Conservation (phyloP, 805 yeast species). For the Yarrowia porcina region DNA sequence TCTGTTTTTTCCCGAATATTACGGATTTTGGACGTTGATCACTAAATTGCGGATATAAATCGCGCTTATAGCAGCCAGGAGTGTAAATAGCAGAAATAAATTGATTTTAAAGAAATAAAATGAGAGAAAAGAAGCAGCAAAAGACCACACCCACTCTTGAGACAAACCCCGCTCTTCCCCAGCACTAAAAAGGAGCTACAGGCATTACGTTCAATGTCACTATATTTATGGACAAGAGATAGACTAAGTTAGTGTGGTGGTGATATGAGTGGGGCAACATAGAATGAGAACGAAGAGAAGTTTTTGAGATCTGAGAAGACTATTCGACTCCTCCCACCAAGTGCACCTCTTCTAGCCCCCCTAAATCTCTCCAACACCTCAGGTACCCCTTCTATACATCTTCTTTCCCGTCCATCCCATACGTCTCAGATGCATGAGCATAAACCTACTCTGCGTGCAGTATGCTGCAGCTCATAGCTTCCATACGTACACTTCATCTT, state of each 20-base stretch:
- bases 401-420: background rate
- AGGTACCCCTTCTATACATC: background rate
- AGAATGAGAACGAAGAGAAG: background rate
- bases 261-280: background rate
- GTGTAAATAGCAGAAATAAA: too few species aligned
- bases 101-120: too few species aligned
- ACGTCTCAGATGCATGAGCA: background rate
- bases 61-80: too few species aligned
- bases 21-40: background rate
- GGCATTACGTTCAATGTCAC: background rate
- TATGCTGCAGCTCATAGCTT: too few species aligned
- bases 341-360: background rate
- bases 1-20: background rate
- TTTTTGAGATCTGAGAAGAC: background rate
- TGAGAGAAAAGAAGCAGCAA: too few species aligned
- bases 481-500: too few species aligned
- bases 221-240: background rate
- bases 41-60: background rate
- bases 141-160: too few species aligned
- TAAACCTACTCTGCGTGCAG: background rate
- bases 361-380: background rate
- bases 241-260: background rate
- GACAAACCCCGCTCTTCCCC: too few species aligned
- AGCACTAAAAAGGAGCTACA: background rate
- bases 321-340: too few species aligned